phyloP scores from a whole-genome alignment of 192 early-diverging fungal genomes.

The Lobulomyces angularis region DNA sequence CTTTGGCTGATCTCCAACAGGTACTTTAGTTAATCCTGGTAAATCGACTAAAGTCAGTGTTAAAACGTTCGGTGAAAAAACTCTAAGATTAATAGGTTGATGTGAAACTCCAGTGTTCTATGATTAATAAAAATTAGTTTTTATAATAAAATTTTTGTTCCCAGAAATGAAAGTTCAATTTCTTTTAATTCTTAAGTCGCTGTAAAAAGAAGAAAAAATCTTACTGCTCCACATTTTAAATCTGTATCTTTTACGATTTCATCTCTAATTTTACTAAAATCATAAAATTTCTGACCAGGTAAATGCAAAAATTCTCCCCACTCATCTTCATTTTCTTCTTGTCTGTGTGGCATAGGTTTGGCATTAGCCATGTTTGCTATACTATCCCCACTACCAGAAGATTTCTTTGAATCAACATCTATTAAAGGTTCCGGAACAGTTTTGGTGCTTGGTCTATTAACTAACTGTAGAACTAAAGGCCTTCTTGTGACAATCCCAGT shows the following conservation, averaged over 20 bases:
- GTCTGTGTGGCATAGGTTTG: constrained; percentile 10
- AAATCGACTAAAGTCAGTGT: constrained; percentile 98
- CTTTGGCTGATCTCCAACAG: constrained; percentile 97
- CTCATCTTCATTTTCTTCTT: constrained; percentile 65
- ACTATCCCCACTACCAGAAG: constrained; percentile 20
- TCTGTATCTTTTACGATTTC: constrained; percentile 94
- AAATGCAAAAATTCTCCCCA: constrained; percentile 99
- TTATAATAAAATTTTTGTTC: too few relatives aligned
- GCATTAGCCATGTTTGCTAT: constrained; percentile 18
- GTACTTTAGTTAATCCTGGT: constrained; percentile 98
- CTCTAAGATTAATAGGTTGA: constrained; percentile 89
- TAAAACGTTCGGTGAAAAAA: constrained; percentile 96
- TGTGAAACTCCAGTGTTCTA: constrained; percentile 75
- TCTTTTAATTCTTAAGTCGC: constrained; percentile 15
- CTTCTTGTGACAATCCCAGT: constrained; percentile 95
- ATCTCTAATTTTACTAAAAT: constrained; percentile 95
- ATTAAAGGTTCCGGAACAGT: constrained; percentile 22
- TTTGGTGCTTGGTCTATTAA: constrained; percentile 72
- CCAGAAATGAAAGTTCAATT: too few relatives aligned
- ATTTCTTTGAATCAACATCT: constrained; percentile 2
- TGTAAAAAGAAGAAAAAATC: constrained; percentile 26
- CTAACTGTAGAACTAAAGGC: constrained; percentile 91
- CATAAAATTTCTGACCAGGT: constrained; percentile 88
- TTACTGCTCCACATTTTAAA: constrained; percentile 1
- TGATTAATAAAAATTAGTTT: too few relatives aligned